Conservation (phyloP, 305 asterid genomes). For the Fraxinus paxiana region DNA sequence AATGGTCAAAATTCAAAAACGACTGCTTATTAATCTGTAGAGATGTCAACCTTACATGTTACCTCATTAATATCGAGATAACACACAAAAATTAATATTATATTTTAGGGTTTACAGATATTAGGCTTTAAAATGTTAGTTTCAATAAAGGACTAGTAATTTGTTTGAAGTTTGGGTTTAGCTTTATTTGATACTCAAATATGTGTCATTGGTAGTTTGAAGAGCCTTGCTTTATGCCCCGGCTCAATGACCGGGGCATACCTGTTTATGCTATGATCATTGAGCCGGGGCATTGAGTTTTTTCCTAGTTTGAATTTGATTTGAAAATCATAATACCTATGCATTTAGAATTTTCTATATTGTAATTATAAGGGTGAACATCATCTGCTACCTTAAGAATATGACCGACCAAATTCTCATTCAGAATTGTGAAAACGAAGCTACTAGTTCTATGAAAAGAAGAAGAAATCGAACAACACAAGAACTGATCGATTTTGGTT, state of each 20-base stretch:
- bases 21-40: conserved; percentile 32
- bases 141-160: background rate
- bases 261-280: no score
- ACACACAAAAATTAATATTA: background rate
- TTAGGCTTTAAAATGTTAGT: background rate
- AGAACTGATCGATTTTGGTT: background rate
- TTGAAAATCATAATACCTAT: no score
- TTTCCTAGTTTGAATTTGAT: no score
- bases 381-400: background rate
- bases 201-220: background rate
- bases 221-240: no score
- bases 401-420: background rate
- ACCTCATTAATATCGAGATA: background rate
- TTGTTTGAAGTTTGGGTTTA: background rate
- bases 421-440: background rate
- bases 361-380: background rate
- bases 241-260: no score
- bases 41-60: background rate
- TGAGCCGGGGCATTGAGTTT: no score
- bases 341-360: background rate
- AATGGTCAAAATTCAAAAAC: background rate
- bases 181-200: background rate
- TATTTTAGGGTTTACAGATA: background rate
- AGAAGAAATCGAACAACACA: background rate
- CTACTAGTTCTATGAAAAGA: background rate